Base-by-base conservation (phyloP, 805 yeast genomes). In the Saccharomycopsis guyanensis region DNA sequence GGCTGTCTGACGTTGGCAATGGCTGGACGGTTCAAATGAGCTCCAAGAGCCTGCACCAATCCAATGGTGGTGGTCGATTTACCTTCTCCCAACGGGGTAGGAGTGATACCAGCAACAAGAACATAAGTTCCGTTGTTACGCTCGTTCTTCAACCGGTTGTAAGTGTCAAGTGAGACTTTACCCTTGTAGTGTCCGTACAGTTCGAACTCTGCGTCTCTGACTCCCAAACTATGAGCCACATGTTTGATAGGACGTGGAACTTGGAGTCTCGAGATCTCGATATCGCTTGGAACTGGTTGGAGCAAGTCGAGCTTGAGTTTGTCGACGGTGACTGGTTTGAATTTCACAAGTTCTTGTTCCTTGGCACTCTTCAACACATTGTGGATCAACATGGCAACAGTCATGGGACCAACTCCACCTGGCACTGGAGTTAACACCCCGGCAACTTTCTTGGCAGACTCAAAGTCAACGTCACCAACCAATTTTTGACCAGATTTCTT, bases 341-440 rank as follows among this genome's bases (percentile, higher is more conserved):
- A 65, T 27, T 53, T 52, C 36, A 58, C 57, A 27, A 55, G 37
- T 45, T 58, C 56, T 8, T 59, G 56, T 20, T 6, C 10, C 60
- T 79, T 72, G 34, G 93, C 89, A 43, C 89, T 82, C 46, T 70
- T 65, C 33, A 79, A 67, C 24, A 84, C 88, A 61, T 85, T 85
- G 54, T 78, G 78, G 62, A 82, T 75, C 47, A 85, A 68, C 78
- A 81, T 80, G 23, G 93, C 93, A 39, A 85, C 91, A 12, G 94
- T 85, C 94, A 85, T 85, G 59, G 94, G 94, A 43, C 94, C 94
- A 53, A 85, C 94, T 55, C 94, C 94, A 61, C 94, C 94, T 43
- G 94, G 94, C 49, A 85, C 94, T 7, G 94, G 94, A n/a, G 94
- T 85, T 53, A 84, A 70, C 56, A 72, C 71, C 5, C 80, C 70